Percentiles rank a stretch among this genome's conserved stretches.
Conservation (phyloP, 176 grass and related monocot genomes). For the Triticum aestivum region IWGSC_CS_RefSeq_v2.1 NC_057801.1:694502052-694502551, state of each 20-base stretch:
- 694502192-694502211: neutral
- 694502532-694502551: neutral
- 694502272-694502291: neutral
- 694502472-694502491: slow-evolving; percentile 22
- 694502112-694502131: neutral
- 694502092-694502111: neutral
- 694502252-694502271: neutral
- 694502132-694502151: neutral
- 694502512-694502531: too few relatives aligned
- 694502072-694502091: too few relatives aligned
- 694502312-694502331: slow-evolving; percentile 4
- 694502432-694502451: neutral
- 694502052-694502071: too few relatives aligned
- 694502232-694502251: neutral
- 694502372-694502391: neutral
- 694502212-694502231: neutral
- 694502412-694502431: neutral
- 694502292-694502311: neutral
- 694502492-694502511: neutral
- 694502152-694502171: too few relatives aligned
- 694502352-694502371: neutral
- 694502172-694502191: too few relatives aligned
- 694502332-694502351: slow-evolving; percentile 2
- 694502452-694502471: slow-evolving; percentile 25
- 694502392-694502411: neutral